These are phyloP conservation scores for Hypsizygus marmoreus DNA, from an alignment of 768 basidiomycete genomes.

Conservation along the genomic window DNA sequence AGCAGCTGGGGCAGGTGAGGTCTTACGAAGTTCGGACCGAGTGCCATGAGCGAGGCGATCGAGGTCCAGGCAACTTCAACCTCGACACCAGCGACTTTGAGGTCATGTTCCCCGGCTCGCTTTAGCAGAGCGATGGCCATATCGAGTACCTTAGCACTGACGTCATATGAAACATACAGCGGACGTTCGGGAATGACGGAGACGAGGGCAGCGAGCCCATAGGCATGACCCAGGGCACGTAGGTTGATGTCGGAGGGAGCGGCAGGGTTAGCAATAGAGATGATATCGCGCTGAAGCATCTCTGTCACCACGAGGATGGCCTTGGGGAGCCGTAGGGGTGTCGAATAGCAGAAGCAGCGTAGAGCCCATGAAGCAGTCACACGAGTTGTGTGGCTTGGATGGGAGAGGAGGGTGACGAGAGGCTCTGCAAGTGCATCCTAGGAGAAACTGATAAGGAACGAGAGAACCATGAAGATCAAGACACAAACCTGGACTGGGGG, in stretches of 20 bases:
- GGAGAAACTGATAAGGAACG: neutral
- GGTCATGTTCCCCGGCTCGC: constrained; percentile 86
- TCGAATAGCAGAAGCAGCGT: constrained; percentile 87
- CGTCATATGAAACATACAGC: constrained; percentile 93
- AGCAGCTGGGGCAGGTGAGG: constrained; percentile 92
- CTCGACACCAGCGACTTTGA: constrained; percentile 78
- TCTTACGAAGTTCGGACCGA: constrained; percentile 92
- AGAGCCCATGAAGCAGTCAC: constrained; percentile 86
- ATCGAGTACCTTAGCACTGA: constrained; percentile 87
- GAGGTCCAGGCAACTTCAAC: constrained; percentile 94
- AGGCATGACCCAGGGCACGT: constrained; percentile 84
- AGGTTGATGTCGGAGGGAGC: constrained; percentile 69
- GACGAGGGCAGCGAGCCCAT: constrained; percentile 86
- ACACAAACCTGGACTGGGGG: constrained; percentile 74
- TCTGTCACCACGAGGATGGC: constrained; percentile 77
- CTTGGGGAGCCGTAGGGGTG: constrained; percentile 82
- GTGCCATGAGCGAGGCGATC: constrained; percentile 86
- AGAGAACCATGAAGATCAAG: neutral
- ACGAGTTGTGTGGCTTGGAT: constrained; percentile 87
- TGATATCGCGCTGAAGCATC: constrained; percentile 81
- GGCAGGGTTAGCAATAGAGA: constrained; percentile 68
- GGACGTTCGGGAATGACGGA: constrained; percentile 85
- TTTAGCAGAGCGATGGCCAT: constrained; percentile 90
- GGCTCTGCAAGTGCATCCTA: constrained; percentile 87
- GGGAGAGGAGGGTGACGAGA: constrained; percentile 78